phyloP scores from a whole-genome alignment of 495 filamentous ascomycete genomes.

The Cairneyella variabilis region DNA sequence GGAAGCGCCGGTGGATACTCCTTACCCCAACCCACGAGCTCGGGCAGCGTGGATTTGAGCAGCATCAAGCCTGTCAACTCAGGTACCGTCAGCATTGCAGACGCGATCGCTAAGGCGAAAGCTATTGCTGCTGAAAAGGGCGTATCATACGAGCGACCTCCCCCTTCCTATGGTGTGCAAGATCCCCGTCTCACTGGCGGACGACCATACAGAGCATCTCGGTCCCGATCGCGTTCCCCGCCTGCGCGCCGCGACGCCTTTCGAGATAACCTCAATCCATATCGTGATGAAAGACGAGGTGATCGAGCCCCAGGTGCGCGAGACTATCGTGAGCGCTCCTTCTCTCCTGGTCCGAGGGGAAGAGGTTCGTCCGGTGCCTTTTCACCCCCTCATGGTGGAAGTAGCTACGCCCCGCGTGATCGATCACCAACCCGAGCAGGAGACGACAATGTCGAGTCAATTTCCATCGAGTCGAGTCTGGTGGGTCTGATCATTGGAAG shows the following conservation, averaged over 20 bases:
- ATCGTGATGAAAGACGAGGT: constrained; percentile 71
- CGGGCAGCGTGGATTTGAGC: constrained; percentile 70
- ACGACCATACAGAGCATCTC: constrained; percentile 53
- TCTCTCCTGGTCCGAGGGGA: constrained; percentile 51
- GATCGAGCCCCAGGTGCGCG: constrained; percentile 46
- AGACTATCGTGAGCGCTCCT: constrained; percentile 60
- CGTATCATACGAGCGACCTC: constrained; percentile 46
- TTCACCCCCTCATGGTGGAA: constrained; percentile 33
- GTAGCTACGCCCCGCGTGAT: constrained; percentile 35
- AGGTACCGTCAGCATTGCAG: constrained; percentile 67
- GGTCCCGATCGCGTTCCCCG: constrained; percentile 68
- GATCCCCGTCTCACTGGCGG: constrained; percentile 35
- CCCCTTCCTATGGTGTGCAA: constrained; percentile 30
- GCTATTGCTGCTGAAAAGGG: constrained; percentile 70
- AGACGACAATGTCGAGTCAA: constrained; percentile 63
- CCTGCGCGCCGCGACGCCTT: constrained; percentile 53
- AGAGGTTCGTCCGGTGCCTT: constrained; percentile 41
- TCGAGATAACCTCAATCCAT: constrained; percentile 70
- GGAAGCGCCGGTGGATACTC: constrained; percentile 38
- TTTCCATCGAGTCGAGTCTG: constrained; percentile 70
- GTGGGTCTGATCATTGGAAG: constrained; percentile 83
- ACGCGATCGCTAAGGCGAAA: constrained; percentile 70
- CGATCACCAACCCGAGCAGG: constrained; percentile 50
- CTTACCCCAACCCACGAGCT: constrained; percentile 63
- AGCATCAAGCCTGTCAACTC: constrained; percentile 68